These are phyloP conservation scores for Penicillium corylophilum DNA, from an alignment of 2,329 filamentous ascomycete species.

Conservation along the genomic window DNA sequence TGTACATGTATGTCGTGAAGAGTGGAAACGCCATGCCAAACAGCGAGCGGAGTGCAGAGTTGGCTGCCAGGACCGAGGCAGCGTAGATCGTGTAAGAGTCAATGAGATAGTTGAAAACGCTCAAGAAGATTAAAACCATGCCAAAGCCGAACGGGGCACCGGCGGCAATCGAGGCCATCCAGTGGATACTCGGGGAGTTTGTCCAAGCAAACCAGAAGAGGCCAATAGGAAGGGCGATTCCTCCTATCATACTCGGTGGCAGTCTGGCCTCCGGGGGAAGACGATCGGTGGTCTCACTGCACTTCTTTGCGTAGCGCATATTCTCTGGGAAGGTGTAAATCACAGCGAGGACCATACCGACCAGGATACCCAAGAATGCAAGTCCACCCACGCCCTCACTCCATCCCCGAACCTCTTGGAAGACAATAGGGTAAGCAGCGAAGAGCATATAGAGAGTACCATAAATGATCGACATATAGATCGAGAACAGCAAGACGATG, in stretches of 20 bases:
- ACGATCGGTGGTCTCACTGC: conserved; percentile 20
- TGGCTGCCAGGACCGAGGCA: conserved; percentile 43
- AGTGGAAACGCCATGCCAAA: conserved; percentile 48
- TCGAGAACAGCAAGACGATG: conserved; percentile 20
- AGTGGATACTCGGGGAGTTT: conserved; percentile 45
- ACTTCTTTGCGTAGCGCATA: conserved; percentile 30
- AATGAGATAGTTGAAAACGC: conserved; percentile 44
- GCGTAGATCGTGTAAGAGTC: conserved; percentile 44
- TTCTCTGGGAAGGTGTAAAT: conserved; percentile 41
- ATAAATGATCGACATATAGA: conserved; percentile 27
- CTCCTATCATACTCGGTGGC: conserved; percentile 50
- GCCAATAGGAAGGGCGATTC: conserved; percentile 53
- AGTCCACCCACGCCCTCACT: conserved; percentile 48
- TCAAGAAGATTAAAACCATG: conserved; percentile 41
- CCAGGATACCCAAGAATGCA: conserved; percentile 48
- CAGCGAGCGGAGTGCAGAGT: conserved; percentile 44
- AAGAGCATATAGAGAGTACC: conserved; percentile 48
- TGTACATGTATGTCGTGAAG: conserved; percentile 48
- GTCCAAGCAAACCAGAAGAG: conserved; percentile 63
- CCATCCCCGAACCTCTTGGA: conserved; percentile 44
- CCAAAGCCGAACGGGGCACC: conserved; percentile 42
- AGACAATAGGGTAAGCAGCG: conserved; percentile 49
- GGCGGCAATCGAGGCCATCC: conserved; percentile 38
- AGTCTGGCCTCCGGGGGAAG: conserved; percentile 57
- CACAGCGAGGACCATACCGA: conserved; percentile 38